Percentiles rank a stretch among this genome's conserved stretches.
Conservation (phyloP, 2,329 filamentous ascomycete species). For the Coniochaeta hoffmannii region DNA sequence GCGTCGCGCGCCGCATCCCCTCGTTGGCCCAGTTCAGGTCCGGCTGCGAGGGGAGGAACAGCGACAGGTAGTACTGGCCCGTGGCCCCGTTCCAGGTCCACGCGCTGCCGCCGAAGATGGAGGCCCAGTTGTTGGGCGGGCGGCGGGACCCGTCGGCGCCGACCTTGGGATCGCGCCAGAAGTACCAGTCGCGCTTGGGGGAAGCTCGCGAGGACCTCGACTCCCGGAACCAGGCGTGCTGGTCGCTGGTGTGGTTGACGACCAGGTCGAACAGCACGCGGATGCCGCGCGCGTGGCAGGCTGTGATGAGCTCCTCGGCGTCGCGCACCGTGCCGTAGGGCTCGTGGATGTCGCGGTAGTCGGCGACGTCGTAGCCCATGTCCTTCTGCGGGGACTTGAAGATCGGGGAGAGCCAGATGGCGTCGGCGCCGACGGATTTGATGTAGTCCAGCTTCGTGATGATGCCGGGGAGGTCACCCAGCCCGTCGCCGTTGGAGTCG, state of each 20-base stretch:
- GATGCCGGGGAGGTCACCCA: background rate
- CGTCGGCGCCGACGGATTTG: background rate
- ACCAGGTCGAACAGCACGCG: conserved; percentile 65
- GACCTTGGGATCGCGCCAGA: conserved; percentile 40
- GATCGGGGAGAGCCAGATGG: conserved; percentile 33
- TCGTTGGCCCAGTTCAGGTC: conserved; percentile 49
- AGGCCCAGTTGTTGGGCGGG: conserved; percentile 37
- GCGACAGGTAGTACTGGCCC: conserved; percentile 66
- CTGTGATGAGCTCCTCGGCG: conserved; percentile 52
- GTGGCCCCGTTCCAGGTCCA: conserved; percentile 58
- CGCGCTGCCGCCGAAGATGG: conserved; percentile 22
- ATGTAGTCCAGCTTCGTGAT: conserved; percentile 3
- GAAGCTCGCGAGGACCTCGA: conserved; percentile 32
- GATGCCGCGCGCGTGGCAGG: conserved; percentile 51
- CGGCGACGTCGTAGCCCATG: conserved; percentile 64
- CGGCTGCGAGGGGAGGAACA: conserved; percentile 49
- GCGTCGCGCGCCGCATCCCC: conserved; percentile 59
- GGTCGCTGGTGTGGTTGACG: conserved; percentile 49
- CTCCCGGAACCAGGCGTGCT: conserved; percentile 51
- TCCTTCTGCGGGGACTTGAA: conserved; percentile 49
- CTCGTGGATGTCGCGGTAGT: conserved; percentile 59
- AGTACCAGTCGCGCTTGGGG: conserved; percentile 48
- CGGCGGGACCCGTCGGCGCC: conserved; percentile 23
- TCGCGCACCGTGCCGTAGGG: conserved; percentile 61
- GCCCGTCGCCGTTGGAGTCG: background rate